Percentiles rank a stretch among this genome's conserved stretches.
Conservation (phyloP, 306 rosid species). For the Biancaea sappan region DNA sequence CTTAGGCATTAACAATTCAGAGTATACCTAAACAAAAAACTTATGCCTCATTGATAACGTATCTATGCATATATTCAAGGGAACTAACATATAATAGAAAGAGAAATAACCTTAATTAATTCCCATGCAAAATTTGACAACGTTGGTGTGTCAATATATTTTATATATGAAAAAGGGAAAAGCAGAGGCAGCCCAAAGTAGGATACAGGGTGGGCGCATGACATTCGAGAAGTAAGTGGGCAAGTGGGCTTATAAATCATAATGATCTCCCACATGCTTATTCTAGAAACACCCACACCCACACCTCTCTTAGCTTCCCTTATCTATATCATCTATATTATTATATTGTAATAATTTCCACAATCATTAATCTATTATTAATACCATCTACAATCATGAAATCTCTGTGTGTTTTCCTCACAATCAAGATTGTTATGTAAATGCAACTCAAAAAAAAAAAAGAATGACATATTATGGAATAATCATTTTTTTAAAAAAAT, state of each 20-base stretch:
- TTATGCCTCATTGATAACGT: neutral
- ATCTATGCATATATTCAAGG: neutral
- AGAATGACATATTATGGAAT: no score
- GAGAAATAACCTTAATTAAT: neutral
- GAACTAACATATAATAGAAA: neutral
- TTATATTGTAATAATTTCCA: no score
- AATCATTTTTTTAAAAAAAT: no score
- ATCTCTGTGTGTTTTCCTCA: no score
- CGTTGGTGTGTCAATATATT: neutral
- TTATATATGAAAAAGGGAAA: neutral
- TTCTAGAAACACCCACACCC: neutral
- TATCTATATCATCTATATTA: neutral
- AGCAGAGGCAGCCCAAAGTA: neutral
- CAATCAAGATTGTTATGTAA: no score
- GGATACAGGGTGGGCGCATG: conserved; percentile 1
- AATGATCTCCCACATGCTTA: neutral
- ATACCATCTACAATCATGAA: no score
- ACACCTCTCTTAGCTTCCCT: neutral
- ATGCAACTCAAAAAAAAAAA: no score
- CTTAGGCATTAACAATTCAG: neutral
- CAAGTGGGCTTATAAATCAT: neutral
- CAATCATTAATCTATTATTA: neutral
- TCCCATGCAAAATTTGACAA: neutral
- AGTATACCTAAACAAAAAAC: neutral
- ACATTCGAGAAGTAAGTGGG: conserved; percentile 7